Base-by-base conservation (phyloP, 179 eudicot species). In the Camellia oleifera region DNA sequence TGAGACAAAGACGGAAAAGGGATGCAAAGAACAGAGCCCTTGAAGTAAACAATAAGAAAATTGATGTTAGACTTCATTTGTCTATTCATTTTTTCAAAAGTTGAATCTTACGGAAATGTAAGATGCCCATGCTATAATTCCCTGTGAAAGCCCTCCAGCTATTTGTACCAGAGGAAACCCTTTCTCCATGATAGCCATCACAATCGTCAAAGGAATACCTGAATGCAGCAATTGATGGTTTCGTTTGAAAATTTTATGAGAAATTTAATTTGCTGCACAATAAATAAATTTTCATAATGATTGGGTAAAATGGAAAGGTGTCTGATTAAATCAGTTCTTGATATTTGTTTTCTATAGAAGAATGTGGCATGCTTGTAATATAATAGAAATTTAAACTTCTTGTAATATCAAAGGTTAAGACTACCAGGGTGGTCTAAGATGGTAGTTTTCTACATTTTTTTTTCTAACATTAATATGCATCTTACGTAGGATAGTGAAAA, bases 91-190 rank as follows among this genome's bases (percentile, higher is more conserved):
- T 61, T 53, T 53, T 53, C 54, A 74, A 63, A 48, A 42, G 32
- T 42, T 54, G 69, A 74, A 65, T 62, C 95, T 89, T 86, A 93
- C 97, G 44, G 88, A 84, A 78, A 84, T 82, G 80, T 90, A 88
- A 3, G 90, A 85, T n/a, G 88, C 84, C 57, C 91, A 77, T 84
- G 92, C 82, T 80, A 80, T 73, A 76, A 86, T 44, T 44, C 78
- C 81, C 81, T 86, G 77, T 48, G 87, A 82, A 74, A 91, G 74
- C 73, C 82, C 91, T 86, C 83, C 85, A 78, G 83, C 73, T 76
- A 82, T 85, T 87, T 88, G 84, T 52, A 87, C 81, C 77, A 82
- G 82, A 77, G 88, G 83, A 81, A 84, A 87, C 72, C 88, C 61
- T 65, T 83, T 86, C 81, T 86, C 83, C 76, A 83, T 42, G 23